These are phyloP conservation scores for Inga laurina DNA, from an alignment of 306 rosid species.

Conservation along the genomic window DNA sequence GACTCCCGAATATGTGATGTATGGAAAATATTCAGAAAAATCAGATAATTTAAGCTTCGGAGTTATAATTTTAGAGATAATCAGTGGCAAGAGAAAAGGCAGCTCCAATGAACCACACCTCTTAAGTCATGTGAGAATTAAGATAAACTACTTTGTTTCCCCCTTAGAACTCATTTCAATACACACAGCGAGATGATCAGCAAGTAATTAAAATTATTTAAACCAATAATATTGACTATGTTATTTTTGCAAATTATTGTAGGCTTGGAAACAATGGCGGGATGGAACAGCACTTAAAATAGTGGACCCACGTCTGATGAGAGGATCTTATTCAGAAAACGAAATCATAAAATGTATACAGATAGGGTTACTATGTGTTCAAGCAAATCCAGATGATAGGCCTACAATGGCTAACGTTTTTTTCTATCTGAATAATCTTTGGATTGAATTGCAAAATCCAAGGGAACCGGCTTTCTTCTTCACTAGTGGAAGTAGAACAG, in stretches of 20 bases:
- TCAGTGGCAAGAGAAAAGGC: constrained; percentile 39
- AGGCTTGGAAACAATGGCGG: neutral
- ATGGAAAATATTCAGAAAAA: constrained; percentile 43
- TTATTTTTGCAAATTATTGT: neutral
- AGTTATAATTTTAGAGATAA: constrained; percentile 42
- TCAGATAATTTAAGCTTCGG: constrained; percentile 50
- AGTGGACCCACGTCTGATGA: neutral
- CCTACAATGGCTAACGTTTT: neutral
- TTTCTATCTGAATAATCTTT: neutral
- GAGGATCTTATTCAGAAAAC: neutral
- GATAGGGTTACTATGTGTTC: neutral
- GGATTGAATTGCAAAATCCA: neutral
- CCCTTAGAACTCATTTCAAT: neutral
- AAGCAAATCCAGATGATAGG: neutral
- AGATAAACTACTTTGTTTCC: neutral
- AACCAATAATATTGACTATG: neutral
- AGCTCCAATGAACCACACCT: constrained; percentile 8
- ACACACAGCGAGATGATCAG: too few relatives aligned
- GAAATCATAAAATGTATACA: neutral
- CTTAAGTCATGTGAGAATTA: constrained; percentile 28
- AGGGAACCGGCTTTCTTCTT: neutral
- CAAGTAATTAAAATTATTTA: neutral
- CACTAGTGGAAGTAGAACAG: neutral
- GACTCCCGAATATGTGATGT: constrained; percentile 42
- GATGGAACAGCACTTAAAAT: neutral